Conservation (phyloP, 257 asterid species). For the Primulina eburnea region DNA sequence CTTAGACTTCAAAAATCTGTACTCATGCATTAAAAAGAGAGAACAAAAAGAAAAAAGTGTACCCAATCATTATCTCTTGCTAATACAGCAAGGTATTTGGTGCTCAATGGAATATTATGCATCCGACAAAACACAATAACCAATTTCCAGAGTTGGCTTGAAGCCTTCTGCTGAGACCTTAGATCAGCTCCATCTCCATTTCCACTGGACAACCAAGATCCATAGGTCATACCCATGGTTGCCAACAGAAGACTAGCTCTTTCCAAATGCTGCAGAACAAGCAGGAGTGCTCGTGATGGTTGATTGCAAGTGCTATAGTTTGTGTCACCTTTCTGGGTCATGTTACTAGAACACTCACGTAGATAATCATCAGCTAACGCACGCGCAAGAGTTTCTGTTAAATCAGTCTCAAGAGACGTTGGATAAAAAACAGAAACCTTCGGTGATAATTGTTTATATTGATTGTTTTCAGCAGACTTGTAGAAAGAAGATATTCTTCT, state of each 20-base stretch:
- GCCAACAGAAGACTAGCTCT: constrained; percentile 76
- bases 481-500: constrained; percentile 89
- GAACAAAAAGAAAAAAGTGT: constrained; percentile 26
- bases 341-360: constrained; percentile 48
- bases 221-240: constrained; percentile 70
- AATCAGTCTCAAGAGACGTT: constrained; percentile 51
- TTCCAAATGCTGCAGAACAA: constrained; percentile 91
- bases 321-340: constrained; percentile 44
- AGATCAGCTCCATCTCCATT: constrained; percentile 78
- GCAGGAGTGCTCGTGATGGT: constrained; percentile 74
- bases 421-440: constrained; percentile 57
- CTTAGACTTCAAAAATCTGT: constrained; percentile 19
- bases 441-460: constrained; percentile 46
- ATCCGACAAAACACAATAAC: constrained; percentile 86
- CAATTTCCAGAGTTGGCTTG: constrained; percentile 90
- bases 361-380: constrained; percentile 89
- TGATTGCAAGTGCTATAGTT: constrained; percentile 35
- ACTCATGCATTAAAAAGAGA: constrained; percentile 15
- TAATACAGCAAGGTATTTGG: constrained; percentile 81
- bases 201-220: constrained; percentile 86
- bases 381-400: constrained; percentile 84
- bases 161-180: constrained; percentile 85
- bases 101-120: constrained; percentile 83
- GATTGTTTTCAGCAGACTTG: constrained; percentile 55
- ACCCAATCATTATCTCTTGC: constrained; percentile 99